Evolutionary conservation across 139 green algal genomes (phyloP).

Genomic region (Picochlorum sp.): DNA sequence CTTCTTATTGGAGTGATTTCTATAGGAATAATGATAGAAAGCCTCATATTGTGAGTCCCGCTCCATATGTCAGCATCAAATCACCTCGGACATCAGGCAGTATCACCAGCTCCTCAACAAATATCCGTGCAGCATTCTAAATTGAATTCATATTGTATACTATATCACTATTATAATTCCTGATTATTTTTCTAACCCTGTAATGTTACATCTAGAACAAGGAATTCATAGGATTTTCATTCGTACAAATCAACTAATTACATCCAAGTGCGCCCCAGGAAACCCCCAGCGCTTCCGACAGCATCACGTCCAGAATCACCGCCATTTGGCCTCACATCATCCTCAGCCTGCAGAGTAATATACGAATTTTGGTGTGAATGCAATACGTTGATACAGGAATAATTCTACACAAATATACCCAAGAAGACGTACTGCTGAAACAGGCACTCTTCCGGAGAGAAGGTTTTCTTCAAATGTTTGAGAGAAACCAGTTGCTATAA

Average conservation of each 20-base stretch:
- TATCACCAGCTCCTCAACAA: too few species aligned
- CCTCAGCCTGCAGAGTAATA: too few species aligned
- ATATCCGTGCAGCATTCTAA: too few species aligned
- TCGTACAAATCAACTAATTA: not conserved
- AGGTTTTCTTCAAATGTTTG: conserved; percentile 66
- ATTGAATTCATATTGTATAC: not conserved
- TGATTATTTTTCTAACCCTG: not conserved
- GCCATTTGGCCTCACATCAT: too few species aligned
- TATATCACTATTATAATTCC: not conserved
- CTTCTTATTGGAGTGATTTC: conserved; percentile 23
- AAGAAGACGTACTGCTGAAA: not conserved
- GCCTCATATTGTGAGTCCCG: not conserved
- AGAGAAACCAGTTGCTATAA: conserved; percentile 88
- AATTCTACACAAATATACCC: not conserved
- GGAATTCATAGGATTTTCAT: too few species aligned
- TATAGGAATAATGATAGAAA: conserved; percentile 1
- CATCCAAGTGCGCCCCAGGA: not conserved
- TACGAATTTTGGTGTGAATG: too few species aligned
- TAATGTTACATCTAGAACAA: too few species aligned
- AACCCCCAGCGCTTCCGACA: not conserved
- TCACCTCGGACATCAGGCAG: too few species aligned
- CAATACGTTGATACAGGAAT: too few species aligned
- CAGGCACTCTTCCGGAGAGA: conserved; percentile 19
- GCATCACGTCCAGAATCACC: not conserved
- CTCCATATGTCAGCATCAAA: not conserved